phyloP scores from a whole-genome alignment of 768 basidiomycete genomes.

The Sarcomyxa edulis region DNA sequence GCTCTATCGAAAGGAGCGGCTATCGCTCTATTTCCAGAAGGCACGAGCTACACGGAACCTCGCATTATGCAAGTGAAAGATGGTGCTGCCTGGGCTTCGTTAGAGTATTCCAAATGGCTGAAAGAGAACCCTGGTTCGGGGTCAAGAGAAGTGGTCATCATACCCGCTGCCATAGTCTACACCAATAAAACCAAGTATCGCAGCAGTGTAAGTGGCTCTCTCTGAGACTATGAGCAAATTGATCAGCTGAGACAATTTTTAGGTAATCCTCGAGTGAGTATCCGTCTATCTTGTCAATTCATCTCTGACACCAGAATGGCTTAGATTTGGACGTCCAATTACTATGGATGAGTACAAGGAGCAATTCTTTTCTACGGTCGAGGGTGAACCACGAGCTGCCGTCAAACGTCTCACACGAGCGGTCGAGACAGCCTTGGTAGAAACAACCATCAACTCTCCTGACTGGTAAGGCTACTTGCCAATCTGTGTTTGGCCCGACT shows the following conservation, averaged over 20 bases:
- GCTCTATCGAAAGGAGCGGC: conserved; percentile 73
- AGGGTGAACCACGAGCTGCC: conserved; percentile 67
- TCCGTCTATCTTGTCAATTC: conserved; percentile 8
- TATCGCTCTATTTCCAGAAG: conserved; percentile 93
- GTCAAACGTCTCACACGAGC: conserved; percentile 81
- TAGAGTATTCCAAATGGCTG: conserved; percentile 87
- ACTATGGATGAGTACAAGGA: conserved; percentile 66
- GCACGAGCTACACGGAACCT: conserved; percentile 91
- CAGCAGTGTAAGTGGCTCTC: conserved; percentile 61
- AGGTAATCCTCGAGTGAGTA: conserved; percentile 74
- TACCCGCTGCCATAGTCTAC: conserved; percentile 89
- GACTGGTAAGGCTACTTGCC: conserved; percentile 66
- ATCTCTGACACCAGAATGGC: conserved; percentile 1
- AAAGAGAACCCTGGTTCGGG: conserved; percentile 46
- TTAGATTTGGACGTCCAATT: conserved; percentile 82
- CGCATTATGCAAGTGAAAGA: conserved; percentile 91
- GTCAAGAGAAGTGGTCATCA: conserved; percentile 48
- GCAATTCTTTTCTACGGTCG: conserved; percentile 67
- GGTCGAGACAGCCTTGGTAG: conserved; percentile 66
- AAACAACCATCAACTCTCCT: conserved; percentile 84
- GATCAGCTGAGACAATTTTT: conserved; percentile 5
- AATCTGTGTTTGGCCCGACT: background rate
- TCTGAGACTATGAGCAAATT: conserved; percentile 13
- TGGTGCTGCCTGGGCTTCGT: conserved; percentile 90
- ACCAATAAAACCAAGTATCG: conserved; percentile 95